Evolutionary conservation across 306 rosid genomes (phyloP), one percentile per base, ranked within the genome.

Genomic region (Leucaena leucocephala): DNA sequence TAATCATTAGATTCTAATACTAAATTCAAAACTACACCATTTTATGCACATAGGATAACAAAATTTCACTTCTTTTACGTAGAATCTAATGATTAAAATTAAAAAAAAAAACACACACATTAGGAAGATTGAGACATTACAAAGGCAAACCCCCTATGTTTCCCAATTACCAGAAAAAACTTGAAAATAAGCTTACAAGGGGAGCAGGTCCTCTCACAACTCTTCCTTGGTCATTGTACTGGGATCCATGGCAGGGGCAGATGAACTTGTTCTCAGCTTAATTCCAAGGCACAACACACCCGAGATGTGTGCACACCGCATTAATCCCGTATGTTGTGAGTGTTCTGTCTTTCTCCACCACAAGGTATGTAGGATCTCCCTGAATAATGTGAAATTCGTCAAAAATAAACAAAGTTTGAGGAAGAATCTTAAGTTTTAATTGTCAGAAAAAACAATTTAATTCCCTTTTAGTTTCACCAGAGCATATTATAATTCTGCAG

Each of bases 131-230:
- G 27, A 27, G 27, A 27, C 27, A 27, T 27, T 27, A 27, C 27
- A 27, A 27, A 27, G 27, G 27, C 27, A 27, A 27, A 27, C 27
- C 27, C 27, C 27, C 27, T 27, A 27, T 27, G 27, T 27, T 27
- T 27, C 11, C 2, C 4, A 2, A 3, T 22, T 45, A 13, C 3
- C 15, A 69, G 74, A 69, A 69, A 45, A 54, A 9, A 39, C 27
- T 42, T 74, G 68, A 42, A 8, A 34, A 62, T 48, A 40, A 64
- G 38, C 92, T 86, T 85, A 96, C 99, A 92, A 96, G 78, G 49
- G 99, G 99, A 50, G 99, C 98, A 72, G 98, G 99, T 81, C 99
- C 99, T 84, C 99, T 87, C 43, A 96, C 98, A 80, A 96, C 99
- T 74, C 77, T 87, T 77, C 99, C 99, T 85, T 93, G 98, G 67